Conservation (phyloP, 2,329 filamentous ascomycete species). For the Nemania sp. region DNA sequence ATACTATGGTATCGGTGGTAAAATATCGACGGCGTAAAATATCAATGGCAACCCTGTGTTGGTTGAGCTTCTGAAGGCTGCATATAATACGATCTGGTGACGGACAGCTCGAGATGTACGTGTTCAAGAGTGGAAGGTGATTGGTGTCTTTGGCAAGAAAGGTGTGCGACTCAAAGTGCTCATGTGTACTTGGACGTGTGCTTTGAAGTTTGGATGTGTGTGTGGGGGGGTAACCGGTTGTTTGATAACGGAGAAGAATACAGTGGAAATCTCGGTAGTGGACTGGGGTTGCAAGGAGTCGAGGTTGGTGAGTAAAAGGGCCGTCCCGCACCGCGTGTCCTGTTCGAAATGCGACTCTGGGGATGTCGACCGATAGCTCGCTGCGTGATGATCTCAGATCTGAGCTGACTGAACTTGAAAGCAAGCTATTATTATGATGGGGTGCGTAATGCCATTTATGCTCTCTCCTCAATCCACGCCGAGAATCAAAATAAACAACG, state of each 20-base stretch:
- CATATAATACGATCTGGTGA: slow-evolving; percentile 20
- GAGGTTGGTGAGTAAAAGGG: slow-evolving; percentile 32
- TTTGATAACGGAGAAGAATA: neutral
- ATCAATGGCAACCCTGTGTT: neutral
- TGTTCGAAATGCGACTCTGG: slow-evolving; percentile 25
- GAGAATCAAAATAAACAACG: slow-evolving; percentile 1
- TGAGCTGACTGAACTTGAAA: slow-evolving; percentile 22
- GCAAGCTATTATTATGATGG: neutral
- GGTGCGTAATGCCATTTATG: slow-evolving; percentile 27
- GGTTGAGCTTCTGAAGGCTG: neutral
- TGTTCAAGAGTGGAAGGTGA: slow-evolving; percentile 21
- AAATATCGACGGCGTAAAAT: neutral
- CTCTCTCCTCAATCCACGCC: neutral
- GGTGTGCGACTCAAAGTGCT: slow-evolving; percentile 17
- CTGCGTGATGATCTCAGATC: slow-evolving; percentile 5
- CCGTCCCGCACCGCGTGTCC: slow-evolving; percentile 35
- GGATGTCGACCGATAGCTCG: slow-evolving; percentile 7
- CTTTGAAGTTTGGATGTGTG: neutral
- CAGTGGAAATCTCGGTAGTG: neutral
- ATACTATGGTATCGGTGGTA: neutral
- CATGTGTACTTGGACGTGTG: slow-evolving; percentile 25
- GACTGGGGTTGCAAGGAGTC: slow-evolving; percentile 26
- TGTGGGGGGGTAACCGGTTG: neutral
- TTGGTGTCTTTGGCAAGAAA: slow-evolving; percentile 25
- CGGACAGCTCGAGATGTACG: slow-evolving; percentile 8